Conservation (phyloP, 2,329 filamentous ascomycete species). For the Cercospora sesami region DNA sequence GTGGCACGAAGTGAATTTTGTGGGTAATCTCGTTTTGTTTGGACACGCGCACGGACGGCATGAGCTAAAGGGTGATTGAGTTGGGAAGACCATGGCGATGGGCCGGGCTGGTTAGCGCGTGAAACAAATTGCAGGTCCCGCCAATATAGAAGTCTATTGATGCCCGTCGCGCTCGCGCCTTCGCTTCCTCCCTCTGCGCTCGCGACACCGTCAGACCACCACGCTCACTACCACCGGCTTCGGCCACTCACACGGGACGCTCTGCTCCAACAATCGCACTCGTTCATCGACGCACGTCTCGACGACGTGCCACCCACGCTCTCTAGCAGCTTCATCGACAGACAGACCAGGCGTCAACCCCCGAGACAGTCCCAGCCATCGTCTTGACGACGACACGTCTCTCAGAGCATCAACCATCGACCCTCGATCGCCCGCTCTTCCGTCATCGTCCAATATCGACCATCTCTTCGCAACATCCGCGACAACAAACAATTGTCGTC, state of each 20-base stretch:
- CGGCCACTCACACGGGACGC: constrained; percentile 8
- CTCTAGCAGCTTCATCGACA: constrained; percentile 19
- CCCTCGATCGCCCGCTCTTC: constrained; percentile 6
- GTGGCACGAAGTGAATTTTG: background rate
- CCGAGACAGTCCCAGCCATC: constrained; percentile 25
- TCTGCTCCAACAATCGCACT: constrained; percentile 8
- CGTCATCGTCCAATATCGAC: constrained; percentile 3
- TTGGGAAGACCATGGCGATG: background rate
- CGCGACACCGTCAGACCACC: constrained; percentile 10
- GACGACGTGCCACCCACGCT: constrained; percentile 17
- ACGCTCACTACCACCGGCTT: constrained; percentile 12
- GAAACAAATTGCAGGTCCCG: constrained; percentile 12
- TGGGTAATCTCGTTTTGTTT: constrained; percentile 8
- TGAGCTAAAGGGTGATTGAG: constrained; percentile 17
- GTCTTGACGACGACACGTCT: constrained; percentile 22
- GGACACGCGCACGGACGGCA: constrained; percentile 1
- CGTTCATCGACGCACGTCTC: constrained; percentile 17
- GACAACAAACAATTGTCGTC: constrained; percentile 15
- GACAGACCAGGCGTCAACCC: constrained; percentile 21
- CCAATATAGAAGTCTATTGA: constrained; percentile 16
- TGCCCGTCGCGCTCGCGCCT: constrained; percentile 4
- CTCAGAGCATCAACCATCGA: constrained; percentile 16
- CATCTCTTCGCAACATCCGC: background rate
- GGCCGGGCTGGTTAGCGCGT: constrained; percentile 11
- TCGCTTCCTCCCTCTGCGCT: constrained; percentile 9